Conservation (phyloP, 441 rosid species). For the Syzygium malaccense region DNA sequence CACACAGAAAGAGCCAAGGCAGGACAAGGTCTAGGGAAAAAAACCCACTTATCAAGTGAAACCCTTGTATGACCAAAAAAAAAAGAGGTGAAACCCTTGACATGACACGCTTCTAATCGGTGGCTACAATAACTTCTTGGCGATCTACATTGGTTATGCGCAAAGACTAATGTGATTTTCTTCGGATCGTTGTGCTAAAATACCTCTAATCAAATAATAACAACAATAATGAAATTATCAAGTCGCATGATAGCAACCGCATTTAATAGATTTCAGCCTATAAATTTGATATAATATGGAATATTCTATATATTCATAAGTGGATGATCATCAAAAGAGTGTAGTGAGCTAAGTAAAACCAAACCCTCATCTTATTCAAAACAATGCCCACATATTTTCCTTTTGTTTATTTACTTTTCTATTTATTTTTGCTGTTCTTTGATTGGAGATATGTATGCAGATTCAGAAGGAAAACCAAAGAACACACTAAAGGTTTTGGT, state of each 20-base stretch:
- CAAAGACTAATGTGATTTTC: background rate
- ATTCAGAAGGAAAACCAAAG: background rate
- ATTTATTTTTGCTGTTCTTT: background rate
- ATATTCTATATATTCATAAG: background rate
- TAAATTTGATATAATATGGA: background rate
- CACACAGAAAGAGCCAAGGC: background rate
- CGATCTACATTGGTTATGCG: background rate
- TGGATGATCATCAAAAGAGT: background rate
- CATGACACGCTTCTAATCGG: background rate
- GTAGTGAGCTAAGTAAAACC: background rate
- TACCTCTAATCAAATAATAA: background rate
- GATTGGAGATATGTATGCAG: background rate
- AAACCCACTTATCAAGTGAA: background rate
- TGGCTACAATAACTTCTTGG: background rate
- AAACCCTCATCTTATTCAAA: background rate
- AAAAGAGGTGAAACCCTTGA: background rate
- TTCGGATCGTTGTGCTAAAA: background rate
- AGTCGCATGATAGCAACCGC: background rate
- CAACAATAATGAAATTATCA: background rate
- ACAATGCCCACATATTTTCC: background rate
- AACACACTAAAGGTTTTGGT: background rate
- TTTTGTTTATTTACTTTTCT: background rate
- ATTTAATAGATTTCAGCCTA: background rate
- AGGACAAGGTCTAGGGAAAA: background rate
- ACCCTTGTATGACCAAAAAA: background rate